phyloP scores from a whole-genome alignment of 441 rosid species.

The Pelargonium fulgidum region DNA sequence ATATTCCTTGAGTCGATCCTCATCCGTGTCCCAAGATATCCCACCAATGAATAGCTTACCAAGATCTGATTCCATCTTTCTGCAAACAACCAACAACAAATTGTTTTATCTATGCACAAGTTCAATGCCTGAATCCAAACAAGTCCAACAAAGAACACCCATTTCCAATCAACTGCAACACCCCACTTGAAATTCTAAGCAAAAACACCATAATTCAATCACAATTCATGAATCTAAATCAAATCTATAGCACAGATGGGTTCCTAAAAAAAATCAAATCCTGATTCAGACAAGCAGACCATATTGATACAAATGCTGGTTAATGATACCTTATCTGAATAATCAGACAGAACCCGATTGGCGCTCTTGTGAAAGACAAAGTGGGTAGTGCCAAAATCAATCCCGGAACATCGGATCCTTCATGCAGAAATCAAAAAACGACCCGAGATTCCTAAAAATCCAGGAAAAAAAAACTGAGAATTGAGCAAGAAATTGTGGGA shows the following conservation, averaged over 20 bases:
- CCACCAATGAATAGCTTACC: slow-evolving; percentile 80
- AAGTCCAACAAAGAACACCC: slow-evolving; percentile 14
- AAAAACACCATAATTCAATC: slow-evolving; percentile 16
- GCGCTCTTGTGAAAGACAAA: slow-evolving; percentile 36
- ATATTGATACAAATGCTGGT: slow-evolving; percentile 26
- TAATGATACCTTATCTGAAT: slow-evolving; percentile 35
- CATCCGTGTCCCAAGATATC: slow-evolving; percentile 73
- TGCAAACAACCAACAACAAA: slow-evolving; percentile 29
- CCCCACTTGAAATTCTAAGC: not conserved
- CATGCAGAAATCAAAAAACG: slow-evolving; percentile 35
- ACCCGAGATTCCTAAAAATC: slow-evolving; percentile 30
- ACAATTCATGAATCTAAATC: slow-evolving; percentile 14
- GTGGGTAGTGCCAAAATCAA: slow-evolving; percentile 48
- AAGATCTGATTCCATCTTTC: slow-evolving; percentile 68
- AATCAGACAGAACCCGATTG: slow-evolving; percentile 56
- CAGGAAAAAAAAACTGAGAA: slow-evolving; percentile 14
- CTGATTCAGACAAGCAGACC: slow-evolving; percentile 11
- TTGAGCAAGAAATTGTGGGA: slow-evolving; percentile 9
- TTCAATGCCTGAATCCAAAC: slow-evolving; percentile 21
- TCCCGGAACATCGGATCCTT: slow-evolving; percentile 52
- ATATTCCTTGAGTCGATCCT: slow-evolving; percentile 56
- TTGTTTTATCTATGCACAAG: slow-evolving; percentile 32
- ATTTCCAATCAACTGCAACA: slow-evolving; percentile 16
- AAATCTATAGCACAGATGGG: slow-evolving; percentile 16
- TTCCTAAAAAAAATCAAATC: slow-evolving; percentile 11